phyloP scores from a whole-genome alignment of 352 stramenopile genomes.

The Globisporangium viniferum region DNA sequence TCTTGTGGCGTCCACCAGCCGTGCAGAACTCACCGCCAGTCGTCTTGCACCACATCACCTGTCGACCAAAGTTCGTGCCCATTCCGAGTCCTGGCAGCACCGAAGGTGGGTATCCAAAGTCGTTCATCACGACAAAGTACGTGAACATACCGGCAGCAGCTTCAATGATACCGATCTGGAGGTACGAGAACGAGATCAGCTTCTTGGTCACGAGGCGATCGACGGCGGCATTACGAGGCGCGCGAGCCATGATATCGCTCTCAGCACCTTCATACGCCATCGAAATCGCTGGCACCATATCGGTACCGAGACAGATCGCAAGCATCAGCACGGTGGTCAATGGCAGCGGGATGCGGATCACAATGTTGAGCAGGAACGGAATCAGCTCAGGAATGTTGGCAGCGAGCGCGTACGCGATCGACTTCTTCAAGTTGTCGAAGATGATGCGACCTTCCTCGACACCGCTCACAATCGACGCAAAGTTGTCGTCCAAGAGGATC shows the following conservation, averaged over 20 bases:
- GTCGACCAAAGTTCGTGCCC: conserved; percentile 57
- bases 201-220: conserved; percentile 89
- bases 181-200: conserved; percentile 88
- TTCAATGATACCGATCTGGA: conserved; percentile 88
- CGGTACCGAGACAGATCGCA: conserved; percentile 88
- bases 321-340: conserved; percentile 92
- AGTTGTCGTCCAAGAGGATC: conserved; percentile 97
- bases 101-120: conserved; percentile 78
- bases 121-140: conserved; percentile 86
- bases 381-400: conserved; percentile 90
- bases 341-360: conserved; percentile 82
- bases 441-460: conserved; percentile 94
- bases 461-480: conserved; percentile 94
- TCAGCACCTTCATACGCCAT: conserved; percentile 90
- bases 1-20: conserved; percentile 26
- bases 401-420: conserved; percentile 90
- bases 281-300: conserved; percentile 91
- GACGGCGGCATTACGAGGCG: conserved; percentile 71
- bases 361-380: conserved; percentile 84
- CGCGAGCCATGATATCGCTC: conserved; percentile 85
- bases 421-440: conserved; percentile 96
- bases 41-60: conserved; percentile 77
- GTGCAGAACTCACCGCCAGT: conserved; percentile 55
- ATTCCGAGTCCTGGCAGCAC: conserved; percentile 56
- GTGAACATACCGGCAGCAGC: conserved; percentile 85